A percentile compares a stretch with the other conserved stretches of the same genome.
These are phyloP conservation scores for Cenchrus purpureus DNA, from an alignment of 176 grass and related monocot genomes.

Conservation along the genomic window DNA sequence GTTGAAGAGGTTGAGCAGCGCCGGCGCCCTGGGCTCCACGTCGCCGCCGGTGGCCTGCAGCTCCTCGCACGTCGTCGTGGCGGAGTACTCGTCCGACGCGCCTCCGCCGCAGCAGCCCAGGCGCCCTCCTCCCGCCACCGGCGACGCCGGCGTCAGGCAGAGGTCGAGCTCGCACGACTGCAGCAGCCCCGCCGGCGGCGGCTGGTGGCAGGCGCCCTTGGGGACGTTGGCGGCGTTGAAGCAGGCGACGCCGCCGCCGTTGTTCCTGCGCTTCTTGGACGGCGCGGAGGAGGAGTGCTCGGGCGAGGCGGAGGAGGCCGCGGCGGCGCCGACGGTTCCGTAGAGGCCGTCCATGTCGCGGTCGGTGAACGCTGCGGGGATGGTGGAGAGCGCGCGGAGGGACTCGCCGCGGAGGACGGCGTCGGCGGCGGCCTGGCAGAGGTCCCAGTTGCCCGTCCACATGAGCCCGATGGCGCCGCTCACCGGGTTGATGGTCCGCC, in stretches of 20 bases:
- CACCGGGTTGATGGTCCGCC: slow-evolving; percentile 79
- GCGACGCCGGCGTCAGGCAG: slow-evolving; percentile 58
- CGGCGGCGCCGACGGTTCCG: slow-evolving; percentile 37
- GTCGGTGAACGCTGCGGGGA: slow-evolving; percentile 48
- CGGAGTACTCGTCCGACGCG: slow-evolving; percentile 65
- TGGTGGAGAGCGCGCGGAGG: slow-evolving; percentile 48
- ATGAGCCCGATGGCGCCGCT: slow-evolving; percentile 76
- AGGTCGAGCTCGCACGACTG: slow-evolving; percentile 67
- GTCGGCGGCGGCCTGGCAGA: slow-evolving; percentile 78
- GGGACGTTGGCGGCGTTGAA: background rate
- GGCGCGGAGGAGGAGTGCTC: slow-evolving; percentile 49
- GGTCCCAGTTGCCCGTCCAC: slow-evolving; percentile 82
- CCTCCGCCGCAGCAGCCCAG: slow-evolving; percentile 8
- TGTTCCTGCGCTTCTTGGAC: slow-evolving; percentile 34
- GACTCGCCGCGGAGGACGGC: slow-evolving; percentile 67
- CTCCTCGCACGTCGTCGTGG: slow-evolving; percentile 64
- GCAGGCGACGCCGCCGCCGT: background rate
- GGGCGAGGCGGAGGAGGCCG: slow-evolving; percentile 34
- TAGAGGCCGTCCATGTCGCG: slow-evolving; percentile 56
- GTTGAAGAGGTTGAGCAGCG: slow-evolving; percentile 63
- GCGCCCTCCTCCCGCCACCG: slow-evolving; percentile 1
- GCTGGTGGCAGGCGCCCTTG: background rate
- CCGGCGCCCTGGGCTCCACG: slow-evolving; percentile 31
- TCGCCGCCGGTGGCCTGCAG: background rate
- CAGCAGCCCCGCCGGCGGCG: background rate